Percentiles rank a stretch among this genome's conserved stretches.
Conservation (phyloP, 192 early-diverging fungal genomes). For the Cetraspora pellucida region DNA sequence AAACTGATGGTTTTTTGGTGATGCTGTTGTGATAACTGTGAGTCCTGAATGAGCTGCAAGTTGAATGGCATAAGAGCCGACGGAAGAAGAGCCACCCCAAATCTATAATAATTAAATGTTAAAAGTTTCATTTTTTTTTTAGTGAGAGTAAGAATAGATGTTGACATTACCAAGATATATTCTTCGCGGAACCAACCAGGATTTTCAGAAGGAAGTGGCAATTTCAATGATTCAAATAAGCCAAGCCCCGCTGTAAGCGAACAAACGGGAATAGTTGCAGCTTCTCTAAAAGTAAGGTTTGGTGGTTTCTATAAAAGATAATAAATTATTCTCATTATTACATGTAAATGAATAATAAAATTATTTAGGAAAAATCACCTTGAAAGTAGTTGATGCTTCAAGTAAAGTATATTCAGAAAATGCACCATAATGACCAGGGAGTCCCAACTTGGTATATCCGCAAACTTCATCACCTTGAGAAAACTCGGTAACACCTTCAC, state of each 20-base stretch:
- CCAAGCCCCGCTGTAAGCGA: slow-evolving; percentile 55
- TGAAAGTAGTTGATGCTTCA: slow-evolving; percentile 34
- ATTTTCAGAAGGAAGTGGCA: slow-evolving; percentile 7
- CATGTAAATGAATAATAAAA: neutral
- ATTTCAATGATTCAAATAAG: slow-evolving; percentile 37
- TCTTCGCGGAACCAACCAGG: neutral
- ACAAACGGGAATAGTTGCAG: slow-evolving; percentile 55
- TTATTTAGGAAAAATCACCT: neutral
- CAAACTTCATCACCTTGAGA: slow-evolving; percentile 55
- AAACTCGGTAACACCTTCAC: slow-evolving; percentile 44
- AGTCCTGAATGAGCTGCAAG: slow-evolving; percentile 29
- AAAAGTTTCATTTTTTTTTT: too few relatives aligned
- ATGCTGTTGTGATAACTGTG: slow-evolving; percentile 57
- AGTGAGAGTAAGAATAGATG: neutral
- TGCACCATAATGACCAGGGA: slow-evolving; percentile 37
- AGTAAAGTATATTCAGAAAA: slow-evolving; percentile 42
- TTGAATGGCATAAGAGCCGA: slow-evolving; percentile 56
- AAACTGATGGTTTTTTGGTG: slow-evolving; percentile 45
- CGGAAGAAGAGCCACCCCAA: slow-evolving; percentile 58
- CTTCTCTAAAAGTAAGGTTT: slow-evolving; percentile 39
- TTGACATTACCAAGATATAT: slow-evolving; percentile 29
- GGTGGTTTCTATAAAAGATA: slow-evolving; percentile 22
- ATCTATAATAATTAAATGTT: slow-evolving; percentile 34
- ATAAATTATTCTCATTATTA: neutral
- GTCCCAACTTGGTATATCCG: slow-evolving; percentile 29